A percentile compares a stretch with the other conserved stretches of the same genome.
phyloP scores from a whole-genome alignment of 495 filamentous ascomycete genomes.

The Glonium stellatum region DNA sequence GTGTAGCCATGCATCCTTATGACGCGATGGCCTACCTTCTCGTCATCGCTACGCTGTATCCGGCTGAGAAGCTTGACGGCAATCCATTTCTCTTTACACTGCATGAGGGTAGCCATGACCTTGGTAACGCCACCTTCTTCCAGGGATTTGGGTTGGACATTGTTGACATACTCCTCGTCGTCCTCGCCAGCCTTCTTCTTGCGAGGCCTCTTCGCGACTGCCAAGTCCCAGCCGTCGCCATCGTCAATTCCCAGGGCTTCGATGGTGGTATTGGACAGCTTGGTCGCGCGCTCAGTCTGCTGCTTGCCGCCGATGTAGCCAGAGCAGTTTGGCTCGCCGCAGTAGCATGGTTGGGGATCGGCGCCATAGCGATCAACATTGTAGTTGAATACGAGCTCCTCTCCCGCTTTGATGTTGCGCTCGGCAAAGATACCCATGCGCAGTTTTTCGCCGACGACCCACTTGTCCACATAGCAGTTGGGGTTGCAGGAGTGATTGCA shows the following conservation, averaged over 20 bases:
- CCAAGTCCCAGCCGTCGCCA: conserved; percentile 82
- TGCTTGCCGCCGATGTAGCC: conserved; percentile 97
- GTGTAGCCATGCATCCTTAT: conserved; percentile 96
- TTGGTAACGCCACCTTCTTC: conserved; percentile 87
- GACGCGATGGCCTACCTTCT: conserved; percentile 78
- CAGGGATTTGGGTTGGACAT: conserved; percentile 72
- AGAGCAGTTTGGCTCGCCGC: conserved; percentile 87
- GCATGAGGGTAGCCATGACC: conserved; percentile 97
- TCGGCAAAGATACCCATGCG: conserved; percentile 98
- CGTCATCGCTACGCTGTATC: conserved; percentile 84
- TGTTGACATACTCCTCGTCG: conserved; percentile 95
- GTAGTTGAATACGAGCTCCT: conserved; percentile 99
- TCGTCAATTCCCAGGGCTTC: conserved; percentile 96
- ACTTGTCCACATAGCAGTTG: conserved; percentile 99
- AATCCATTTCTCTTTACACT: conserved; percentile 99
- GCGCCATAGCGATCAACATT: conserved; percentile 98
- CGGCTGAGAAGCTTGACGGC: conserved; percentile 87
- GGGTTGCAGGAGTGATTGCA: conserved; percentile 99
- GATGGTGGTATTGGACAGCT: conserved; percentile 81
- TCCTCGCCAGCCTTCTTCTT: conserved; percentile 93
- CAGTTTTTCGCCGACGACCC: conserved; percentile 96
- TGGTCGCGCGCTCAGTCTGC: conserved; percentile 91
- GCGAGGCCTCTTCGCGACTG: conserved; percentile 77
- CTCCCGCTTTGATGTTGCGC: conserved; percentile 76
- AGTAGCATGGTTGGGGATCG: conserved; percentile 94